Percentiles rank a stretch among this genome's conserved stretches.
Evolutionary conservation across 2,329 filamentous ascomycete genomes (phyloP).

Genomic region (Colletotrichum shisoi): DNA sequence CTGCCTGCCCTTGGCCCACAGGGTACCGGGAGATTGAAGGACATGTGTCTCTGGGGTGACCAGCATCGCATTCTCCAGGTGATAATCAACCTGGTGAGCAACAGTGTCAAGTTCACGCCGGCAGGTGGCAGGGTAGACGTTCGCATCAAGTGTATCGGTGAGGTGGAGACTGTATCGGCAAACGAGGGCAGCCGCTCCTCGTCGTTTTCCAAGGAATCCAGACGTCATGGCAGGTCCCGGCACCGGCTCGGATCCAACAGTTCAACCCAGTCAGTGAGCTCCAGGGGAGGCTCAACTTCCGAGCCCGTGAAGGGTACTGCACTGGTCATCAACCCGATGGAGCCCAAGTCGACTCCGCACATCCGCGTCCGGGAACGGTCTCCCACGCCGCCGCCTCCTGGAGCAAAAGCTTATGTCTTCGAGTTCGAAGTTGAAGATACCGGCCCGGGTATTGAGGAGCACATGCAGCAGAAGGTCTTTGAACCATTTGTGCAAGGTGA

Average conservation of each 20-base stretch:
- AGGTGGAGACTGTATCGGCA: conserved; percentile 54
- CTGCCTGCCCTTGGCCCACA: conserved; percentile 69
- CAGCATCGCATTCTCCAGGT: conserved; percentile 90
- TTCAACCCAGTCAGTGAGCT: conserved; percentile 61
- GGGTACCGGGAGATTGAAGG: conserved; percentile 74
- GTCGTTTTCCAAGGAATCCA: conserved; percentile 60
- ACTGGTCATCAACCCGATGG: conserved; percentile 69
- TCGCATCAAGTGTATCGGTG: conserved; percentile 75
- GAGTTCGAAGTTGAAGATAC: conserved; percentile 91
- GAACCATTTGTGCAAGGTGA: conserved; percentile 97
- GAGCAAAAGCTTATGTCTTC: conserved; percentile 74
- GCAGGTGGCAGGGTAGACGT: conserved; percentile 77
- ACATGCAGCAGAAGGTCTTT: conserved; percentile 83
- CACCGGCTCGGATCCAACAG: conserved; percentile 58
- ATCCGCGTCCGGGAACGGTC: conserved; percentile 63
- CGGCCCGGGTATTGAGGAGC: conserved; percentile 81
- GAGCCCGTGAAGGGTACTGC: conserved; percentile 57
- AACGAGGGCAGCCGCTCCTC: conserved; percentile 59
- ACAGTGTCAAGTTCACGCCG: conserved; percentile 90
- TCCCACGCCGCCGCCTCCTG: conserved; percentile 66
- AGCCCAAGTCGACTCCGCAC: conserved; percentile 61
- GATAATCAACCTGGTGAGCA: conserved; percentile 92
- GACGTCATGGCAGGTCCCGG: conserved; percentile 53
- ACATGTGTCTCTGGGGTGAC: conserved; percentile 92
- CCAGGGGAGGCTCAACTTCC: conserved; percentile 49